These are phyloP conservation scores for Cicer arietinum DNA, from an alignment of 306 rosid genomes.

Conservation along the genomic window DNA sequence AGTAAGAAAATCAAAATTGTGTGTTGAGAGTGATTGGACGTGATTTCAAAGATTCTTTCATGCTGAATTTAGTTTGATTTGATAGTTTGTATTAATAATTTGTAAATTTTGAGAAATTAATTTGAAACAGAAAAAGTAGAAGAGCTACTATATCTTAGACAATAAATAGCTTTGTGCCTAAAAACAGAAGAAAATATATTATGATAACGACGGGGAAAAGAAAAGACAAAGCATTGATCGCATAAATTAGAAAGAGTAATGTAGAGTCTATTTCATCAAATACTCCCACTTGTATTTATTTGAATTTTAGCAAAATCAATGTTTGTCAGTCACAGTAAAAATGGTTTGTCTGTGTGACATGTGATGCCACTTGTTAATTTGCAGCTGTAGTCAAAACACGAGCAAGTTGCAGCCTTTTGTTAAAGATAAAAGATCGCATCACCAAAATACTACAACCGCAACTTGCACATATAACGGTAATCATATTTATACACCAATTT, in stretches of 20 bases:
- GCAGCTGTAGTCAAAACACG: background rate
- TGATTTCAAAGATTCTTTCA: too few relatives aligned
- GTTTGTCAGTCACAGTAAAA: background rate
- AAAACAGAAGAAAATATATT: background rate
- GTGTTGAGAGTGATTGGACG: too few relatives aligned
- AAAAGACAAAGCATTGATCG: background rate
- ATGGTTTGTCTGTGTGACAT: background rate
- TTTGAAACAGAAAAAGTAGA: background rate
- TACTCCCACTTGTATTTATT: background rate
- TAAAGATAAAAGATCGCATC: background rate
- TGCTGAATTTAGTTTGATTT: too few relatives aligned
- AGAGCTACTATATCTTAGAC: background rate
- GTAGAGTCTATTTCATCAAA: slow-evolving; percentile 6
- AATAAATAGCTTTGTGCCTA: background rate
- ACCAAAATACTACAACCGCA: background rate
- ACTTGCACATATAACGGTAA: background rate
- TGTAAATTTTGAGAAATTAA: background rate
- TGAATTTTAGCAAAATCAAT: background rate
- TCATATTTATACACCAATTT: too few relatives aligned
- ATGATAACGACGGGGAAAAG: background rate
- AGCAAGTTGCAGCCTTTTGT: slow-evolving; percentile 17
- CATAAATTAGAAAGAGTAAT: background rate
- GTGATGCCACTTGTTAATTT: background rate
- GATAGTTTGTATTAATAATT: too few relatives aligned
- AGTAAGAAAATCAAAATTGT: too few relatives aligned